Conservation (phyloP, 2,329 filamentous ascomycete genomes). For the Exophiala sideris region DNA sequence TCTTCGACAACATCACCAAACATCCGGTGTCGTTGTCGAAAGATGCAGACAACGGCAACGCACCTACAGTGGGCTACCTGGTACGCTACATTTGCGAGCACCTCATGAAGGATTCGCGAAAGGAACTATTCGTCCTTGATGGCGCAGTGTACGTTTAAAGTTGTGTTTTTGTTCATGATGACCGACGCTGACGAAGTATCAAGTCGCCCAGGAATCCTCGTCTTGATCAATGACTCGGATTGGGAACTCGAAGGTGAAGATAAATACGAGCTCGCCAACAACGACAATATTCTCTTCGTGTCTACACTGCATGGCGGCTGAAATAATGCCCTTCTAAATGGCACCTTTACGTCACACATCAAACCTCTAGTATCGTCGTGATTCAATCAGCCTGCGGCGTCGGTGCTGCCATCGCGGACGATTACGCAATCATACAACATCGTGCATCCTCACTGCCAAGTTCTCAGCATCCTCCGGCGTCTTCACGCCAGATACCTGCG, state of each 20-base stretch:
- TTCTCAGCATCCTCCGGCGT: constrained; percentile 28
- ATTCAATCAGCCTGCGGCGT: neutral
- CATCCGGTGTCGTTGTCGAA: constrained; percentile 63
- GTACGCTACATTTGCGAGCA: constrained; percentile 75
- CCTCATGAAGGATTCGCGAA: constrained; percentile 78
- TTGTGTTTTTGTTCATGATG: too few relatives aligned
- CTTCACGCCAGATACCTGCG: constrained; percentile 38
- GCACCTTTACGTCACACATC: neutral
- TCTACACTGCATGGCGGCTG: constrained; percentile 93
- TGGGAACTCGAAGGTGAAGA: constrained; percentile 98
- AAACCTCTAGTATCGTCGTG: neutral
- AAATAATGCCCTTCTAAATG: constrained; percentile 15
- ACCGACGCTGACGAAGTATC: neutral
- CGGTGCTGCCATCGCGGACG: neutral
- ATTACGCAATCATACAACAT: constrained; percentile 23
- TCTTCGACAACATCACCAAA: constrained; percentile 79
- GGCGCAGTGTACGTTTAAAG: constrained; percentile 70
- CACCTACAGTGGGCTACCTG: constrained; percentile 69
- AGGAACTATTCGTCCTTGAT: constrained; percentile 86
- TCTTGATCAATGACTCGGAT: constrained; percentile 95
- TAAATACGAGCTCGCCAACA: constrained; percentile 73
- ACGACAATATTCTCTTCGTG: constrained; percentile 91
- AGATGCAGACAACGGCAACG: constrained; percentile 54
- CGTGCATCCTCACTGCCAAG: constrained; percentile 27
- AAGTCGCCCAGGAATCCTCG: constrained; percentile 90